A percentile compares a stretch with the other conserved stretches of the same genome.
phyloP scores from a whole-genome alignment of 1,139 yeast genomes.

The Suhomyces guaymorum region DNA sequence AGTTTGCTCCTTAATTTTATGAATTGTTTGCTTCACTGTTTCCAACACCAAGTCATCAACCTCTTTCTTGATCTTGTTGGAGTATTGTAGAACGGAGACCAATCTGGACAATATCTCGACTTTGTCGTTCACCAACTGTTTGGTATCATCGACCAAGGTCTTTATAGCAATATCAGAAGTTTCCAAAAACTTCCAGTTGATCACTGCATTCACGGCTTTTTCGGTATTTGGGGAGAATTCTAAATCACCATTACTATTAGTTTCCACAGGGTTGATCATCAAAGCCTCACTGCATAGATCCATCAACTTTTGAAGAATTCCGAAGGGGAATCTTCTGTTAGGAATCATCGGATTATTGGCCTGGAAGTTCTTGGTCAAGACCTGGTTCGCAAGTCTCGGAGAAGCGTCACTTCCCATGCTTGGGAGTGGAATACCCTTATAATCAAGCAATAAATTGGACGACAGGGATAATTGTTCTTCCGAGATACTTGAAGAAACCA shows the following conservation, averaged over 20 bases:
- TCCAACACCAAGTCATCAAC: conserved; percentile 71
- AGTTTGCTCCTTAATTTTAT: conserved; percentile 48
- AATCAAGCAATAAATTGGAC: conserved; percentile 38
- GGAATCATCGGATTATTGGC: conserved; percentile 19
- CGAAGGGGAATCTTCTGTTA: conserved; percentile 58
- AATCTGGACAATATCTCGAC: conserved; percentile 73
- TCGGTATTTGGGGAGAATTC: conserved; percentile 73
- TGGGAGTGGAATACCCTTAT: conserved; percentile 60
- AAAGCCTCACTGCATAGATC: conserved; percentile 80
- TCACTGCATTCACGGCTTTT: conserved; percentile 57
- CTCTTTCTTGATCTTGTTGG: conserved; percentile 79
- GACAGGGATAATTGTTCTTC: conserved; percentile 12
- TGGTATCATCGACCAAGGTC: conserved; percentile 68
- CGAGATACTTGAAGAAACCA: conserved; percentile 19
- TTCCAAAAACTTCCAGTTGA: conserved; percentile 55
- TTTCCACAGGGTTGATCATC: conserved; percentile 63
- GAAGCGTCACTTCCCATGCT: conserved; percentile 20
- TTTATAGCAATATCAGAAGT: conserved; percentile 67
- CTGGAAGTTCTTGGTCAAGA: conserved; percentile 20
- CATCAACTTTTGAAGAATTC: conserved; percentile 60
- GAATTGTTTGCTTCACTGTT: conserved; percentile 66
- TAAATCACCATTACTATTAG: conserved; percentile 30
- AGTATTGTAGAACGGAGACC: conserved; percentile 74
- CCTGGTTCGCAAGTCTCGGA: conserved; percentile 26
- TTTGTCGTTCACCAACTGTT: conserved; percentile 60